phyloP scores from a whole-genome alignment of 768 basidiomycete species.

The Lentinula guzmanii region DNA sequence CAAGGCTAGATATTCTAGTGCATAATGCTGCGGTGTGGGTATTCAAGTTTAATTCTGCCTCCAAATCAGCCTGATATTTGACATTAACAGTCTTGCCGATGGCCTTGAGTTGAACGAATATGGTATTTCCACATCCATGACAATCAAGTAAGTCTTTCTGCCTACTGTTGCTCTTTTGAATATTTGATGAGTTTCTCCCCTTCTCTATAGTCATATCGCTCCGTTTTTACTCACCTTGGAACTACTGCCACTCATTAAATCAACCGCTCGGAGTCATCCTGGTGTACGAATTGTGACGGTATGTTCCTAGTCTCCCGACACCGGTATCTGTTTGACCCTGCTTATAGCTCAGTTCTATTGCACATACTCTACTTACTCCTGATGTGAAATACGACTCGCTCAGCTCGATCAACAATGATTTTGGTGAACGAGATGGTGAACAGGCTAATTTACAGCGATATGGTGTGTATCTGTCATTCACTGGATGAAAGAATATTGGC shows the following conservation, averaged over 20 bases:
- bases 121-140: slow-evolving; percentile 1
- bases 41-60: not conserved
- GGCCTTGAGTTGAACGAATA: not conserved
- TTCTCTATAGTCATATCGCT: slow-evolving; percentile 1
- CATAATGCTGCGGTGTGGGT: slow-evolving; percentile 2
- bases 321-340: not conserved
- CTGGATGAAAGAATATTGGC: not conserved
- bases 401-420: slow-evolving; percentile 2
- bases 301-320: not conserved
- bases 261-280: slow-evolving; percentile 1
- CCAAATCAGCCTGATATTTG: not conserved
- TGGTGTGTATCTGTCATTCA: not conserved
- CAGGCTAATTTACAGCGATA: not conserved
- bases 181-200: no score
- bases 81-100: not conserved
- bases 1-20: not conserved
- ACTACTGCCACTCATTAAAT: slow-evolving; percentile 8
- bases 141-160: not conserved
- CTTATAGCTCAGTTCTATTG: not conserved
- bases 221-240: slow-evolving; percentile 4
- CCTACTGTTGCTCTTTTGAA: no score
- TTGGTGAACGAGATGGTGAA: not conserved
- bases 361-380: not conserved
- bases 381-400: not conserved
- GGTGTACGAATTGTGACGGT: slow-evolving; percentile 6